Conservation (phyloP, 139 green algal species). For the Tetraselmis chui region DNA sequence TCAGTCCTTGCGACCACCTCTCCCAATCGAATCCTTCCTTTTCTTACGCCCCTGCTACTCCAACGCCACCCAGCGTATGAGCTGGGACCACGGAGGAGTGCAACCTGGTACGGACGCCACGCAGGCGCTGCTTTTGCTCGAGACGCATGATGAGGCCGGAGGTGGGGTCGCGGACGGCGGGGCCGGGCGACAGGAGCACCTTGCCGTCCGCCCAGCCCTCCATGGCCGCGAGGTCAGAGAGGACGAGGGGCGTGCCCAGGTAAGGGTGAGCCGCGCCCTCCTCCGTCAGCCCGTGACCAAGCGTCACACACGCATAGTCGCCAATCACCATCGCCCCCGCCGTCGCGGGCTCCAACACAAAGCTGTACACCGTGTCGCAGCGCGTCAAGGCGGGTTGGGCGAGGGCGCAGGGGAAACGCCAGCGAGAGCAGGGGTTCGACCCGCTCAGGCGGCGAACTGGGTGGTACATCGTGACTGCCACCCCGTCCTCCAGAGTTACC, state of each 20-base stretch:
- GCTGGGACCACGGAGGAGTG: no score
- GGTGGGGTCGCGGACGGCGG: not conserved
- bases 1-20: no score
- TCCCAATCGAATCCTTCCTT: no score
- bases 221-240: not conserved
- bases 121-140: not conserved
- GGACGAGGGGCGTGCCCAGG: not conserved
- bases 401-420: not conserved
- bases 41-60: no score
- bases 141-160: not conserved
- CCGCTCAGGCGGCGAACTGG: not conserved
- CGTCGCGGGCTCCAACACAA: not conserved
- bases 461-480: not conserved
- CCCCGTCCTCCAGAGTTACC: not conserved
- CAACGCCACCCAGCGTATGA: no score
- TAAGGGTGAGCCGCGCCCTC: not conserved
- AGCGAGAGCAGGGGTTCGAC: no score
- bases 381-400: not conserved
- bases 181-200: not conserved
- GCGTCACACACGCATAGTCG: not conserved
- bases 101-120: no score
- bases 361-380: conserved; percentile 2
- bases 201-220: not conserved
- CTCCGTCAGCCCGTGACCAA: not conserved
- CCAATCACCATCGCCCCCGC: not conserved